These are phyloP conservation scores for Fraxinus velutina DNA, from an alignment of 305 asterid genomes.

Conservation along the genomic window DNA sequence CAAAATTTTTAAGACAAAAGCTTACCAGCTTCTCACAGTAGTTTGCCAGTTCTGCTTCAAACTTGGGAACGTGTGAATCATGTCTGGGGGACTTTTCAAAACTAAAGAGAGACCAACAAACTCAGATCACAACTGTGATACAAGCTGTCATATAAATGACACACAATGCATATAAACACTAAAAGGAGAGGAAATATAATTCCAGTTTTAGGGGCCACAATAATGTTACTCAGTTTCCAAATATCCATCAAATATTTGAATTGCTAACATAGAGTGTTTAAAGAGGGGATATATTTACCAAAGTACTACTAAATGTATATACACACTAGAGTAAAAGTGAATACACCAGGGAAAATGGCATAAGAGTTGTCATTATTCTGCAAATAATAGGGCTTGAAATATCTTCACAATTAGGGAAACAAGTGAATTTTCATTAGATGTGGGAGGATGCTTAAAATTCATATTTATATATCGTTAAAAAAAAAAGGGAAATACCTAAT, in stretches of 20 bases:
- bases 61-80: slow-evolving; percentile 74
- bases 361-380: neutral
- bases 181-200: neutral
- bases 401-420: neutral
- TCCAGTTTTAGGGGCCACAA: slow-evolving; percentile 4
- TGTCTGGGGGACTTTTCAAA: slow-evolving; percentile 92
- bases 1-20: slow-evolving; percentile 7
- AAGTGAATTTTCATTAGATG: neutral
- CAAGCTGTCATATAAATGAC: slow-evolving; percentile 8
- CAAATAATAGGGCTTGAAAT: neutral
- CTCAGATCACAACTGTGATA: slow-evolving; percentile 13
- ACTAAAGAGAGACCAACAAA: slow-evolving; percentile 45
- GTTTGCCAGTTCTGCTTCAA: slow-evolving; percentile 91
- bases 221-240: neutral
- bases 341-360: neutral
- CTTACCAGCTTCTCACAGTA: slow-evolving; percentile 89
- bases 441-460: neutral
- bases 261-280: neutral
- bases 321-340: neutral
- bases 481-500: neutral
- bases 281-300: neutral
- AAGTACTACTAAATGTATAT: neutral
- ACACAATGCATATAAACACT: slow-evolving; percentile 1
- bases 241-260: neutral
- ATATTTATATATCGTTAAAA: neutral